Percentiles rank a stretch among this genome's conserved stretches.
Conservation (phyloP, 2,329 filamentous ascomycete genomes). For the Alternaria metachromatica region DNA sequence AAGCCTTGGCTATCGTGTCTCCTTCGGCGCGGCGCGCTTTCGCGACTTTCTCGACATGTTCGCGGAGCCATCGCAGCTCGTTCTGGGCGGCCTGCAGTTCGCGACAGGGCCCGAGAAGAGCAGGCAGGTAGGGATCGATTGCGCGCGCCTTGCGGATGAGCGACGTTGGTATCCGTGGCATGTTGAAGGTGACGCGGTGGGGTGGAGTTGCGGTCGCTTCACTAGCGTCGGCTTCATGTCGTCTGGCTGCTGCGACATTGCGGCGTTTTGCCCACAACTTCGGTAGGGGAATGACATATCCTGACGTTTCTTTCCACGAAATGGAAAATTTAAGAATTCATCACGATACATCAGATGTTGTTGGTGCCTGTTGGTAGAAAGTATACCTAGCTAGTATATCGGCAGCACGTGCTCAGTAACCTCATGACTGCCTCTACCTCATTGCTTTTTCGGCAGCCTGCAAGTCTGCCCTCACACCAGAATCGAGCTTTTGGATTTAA, state of each 20-base stretch:
- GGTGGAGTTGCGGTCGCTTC: neutral
- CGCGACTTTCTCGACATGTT: slow-evolving; percentile 56
- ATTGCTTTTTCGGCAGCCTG: neutral
- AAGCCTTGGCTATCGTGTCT: slow-evolving; percentile 21
- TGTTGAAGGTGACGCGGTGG: slow-evolving; percentile 15
- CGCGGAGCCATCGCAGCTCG: slow-evolving; percentile 76
- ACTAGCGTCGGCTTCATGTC: slow-evolving; percentile 3
- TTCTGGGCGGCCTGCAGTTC: slow-evolving; percentile 68
- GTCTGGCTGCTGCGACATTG: neutral
- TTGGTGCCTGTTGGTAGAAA: neutral
- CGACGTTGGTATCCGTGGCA: slow-evolving; percentile 67
- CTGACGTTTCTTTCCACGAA: neutral
- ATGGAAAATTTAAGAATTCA: neutral
- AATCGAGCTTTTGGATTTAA: fast-evolving
- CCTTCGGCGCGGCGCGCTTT: slow-evolving; percentile 28
- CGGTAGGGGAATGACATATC: neutral
- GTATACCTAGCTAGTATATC: neutral
- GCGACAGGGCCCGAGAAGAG: slow-evolving; percentile 69
- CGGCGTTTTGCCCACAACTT: neutral
- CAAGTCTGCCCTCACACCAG: neutral
- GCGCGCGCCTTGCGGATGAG: slow-evolving; percentile 62
- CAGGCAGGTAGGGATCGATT: slow-evolving; percentile 63
- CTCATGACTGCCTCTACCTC: neutral
- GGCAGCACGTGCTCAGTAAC: neutral
- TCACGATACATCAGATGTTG: fast-evolving